Evolutionary conservation across 345 rosid genomes (phyloP), one percentile per base, ranked within the genome.

Genomic region (Punica granatum): DNA sequence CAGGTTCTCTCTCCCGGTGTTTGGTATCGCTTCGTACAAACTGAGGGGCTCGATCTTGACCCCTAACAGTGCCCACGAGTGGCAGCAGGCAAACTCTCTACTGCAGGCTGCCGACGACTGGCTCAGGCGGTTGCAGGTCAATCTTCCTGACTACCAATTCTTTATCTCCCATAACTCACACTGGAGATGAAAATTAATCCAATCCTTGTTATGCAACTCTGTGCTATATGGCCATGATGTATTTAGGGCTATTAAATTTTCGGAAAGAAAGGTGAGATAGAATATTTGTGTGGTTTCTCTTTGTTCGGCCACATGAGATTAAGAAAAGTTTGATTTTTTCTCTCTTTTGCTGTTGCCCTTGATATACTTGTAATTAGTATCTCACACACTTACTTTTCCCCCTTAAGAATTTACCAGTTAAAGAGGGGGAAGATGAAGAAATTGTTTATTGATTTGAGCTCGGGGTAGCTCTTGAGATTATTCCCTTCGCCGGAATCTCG

Each of bases 21-120:
- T 92, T 32, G 98, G 94, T 30, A 86, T 92, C 21, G 90, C 89
- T 28, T 85, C 90, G 15, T 89, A 88, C 69, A 89, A 92, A 76
- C 68, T 88, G 53, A 81, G 80, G 73, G 74, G 79, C 77, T 86
- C 94, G 46, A 80, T 81, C 51, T 79, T 88, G 85, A 78, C 76
- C 51, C 77, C 78, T 13, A 73, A 74, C 59, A 84, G 82, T 51
- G 58, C 71, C 63, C 66, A 78, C 9, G 90, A 88, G 75, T 49
- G 72, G 69, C 70, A 81, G 68, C 80, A 70, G 73, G 74, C 73
- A 1, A 71, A 66, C 42, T 68, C 69, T 66, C 79, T 84, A 25
- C 62, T 81, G 65, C 80, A 79, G 54, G 75, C 60, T 62, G 89
- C 92, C 48, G 87, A 81, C 19, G 63, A 49, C 44, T 87, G 86